Percentiles rank a stretch among this genome's conserved stretches.
Evolutionary conservation across 768 basidiomycete species (phyloP).

Genomic region (Rhizopogon rudus): DNA sequence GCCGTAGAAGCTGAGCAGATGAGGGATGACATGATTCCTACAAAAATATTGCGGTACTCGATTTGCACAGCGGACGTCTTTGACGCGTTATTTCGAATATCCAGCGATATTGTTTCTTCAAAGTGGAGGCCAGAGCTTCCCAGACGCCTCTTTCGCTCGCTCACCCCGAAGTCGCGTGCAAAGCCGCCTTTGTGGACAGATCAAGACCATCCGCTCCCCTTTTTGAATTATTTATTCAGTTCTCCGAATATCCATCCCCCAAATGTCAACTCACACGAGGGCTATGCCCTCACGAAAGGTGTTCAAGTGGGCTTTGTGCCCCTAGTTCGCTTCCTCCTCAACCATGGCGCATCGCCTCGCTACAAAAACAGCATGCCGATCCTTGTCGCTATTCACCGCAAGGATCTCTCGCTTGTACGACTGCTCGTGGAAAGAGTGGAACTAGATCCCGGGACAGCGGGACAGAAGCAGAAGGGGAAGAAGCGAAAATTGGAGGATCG

Average conservation of each 20-base stretch:
- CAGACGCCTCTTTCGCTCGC: slow-evolving; percentile 55
- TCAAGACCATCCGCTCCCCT: slow-evolving; percentile 54
- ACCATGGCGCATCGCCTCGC: slow-evolving; percentile 65
- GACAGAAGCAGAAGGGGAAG: slow-evolving; percentile 30
- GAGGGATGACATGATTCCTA: slow-evolving; percentile 24
- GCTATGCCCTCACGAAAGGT: slow-evolving; percentile 80
- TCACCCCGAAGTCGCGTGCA: slow-evolving; percentile 27
- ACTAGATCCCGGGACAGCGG: neutral
- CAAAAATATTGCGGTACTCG: slow-evolving; percentile 44
- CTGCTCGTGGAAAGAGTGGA: slow-evolving; percentile 66
- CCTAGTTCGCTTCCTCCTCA: slow-evolving; percentile 67
- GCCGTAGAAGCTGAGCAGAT: slow-evolving; percentile 17
- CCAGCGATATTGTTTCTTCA: neutral
- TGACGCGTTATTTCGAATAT: slow-evolving; percentile 38
- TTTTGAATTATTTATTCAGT: slow-evolving; percentile 54
- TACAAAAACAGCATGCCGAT: slow-evolving; percentile 62
- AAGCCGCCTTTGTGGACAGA: slow-evolving; percentile 36
- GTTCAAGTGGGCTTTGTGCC: slow-evolving; percentile 60
- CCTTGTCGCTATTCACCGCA: slow-evolving; percentile 67
- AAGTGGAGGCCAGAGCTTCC: slow-evolving; percentile 48
- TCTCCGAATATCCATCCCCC: slow-evolving; percentile 35
- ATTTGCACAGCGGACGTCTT: slow-evolving; percentile 36
- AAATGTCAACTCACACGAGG: slow-evolving; percentile 62
- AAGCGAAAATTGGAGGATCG: slow-evolving; percentile 56
- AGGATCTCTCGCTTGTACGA: slow-evolving; percentile 63